Base-by-base conservation (phyloP, 1,284 basidiomycete genomes). In the Crepidotus sp. region DNA sequence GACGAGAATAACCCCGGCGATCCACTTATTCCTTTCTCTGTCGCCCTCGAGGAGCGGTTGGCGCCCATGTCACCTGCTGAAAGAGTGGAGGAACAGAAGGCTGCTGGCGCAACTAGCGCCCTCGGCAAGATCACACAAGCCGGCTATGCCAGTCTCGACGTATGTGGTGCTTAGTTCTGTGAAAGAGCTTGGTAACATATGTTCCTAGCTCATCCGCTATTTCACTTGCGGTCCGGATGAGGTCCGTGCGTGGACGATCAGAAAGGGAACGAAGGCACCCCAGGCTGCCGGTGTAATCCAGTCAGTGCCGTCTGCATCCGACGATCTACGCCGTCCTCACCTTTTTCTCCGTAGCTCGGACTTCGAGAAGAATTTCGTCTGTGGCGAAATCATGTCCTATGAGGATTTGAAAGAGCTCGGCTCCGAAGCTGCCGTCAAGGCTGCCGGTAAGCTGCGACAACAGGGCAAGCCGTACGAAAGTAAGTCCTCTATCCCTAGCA, bases 281-380 rank as follows among this genome's bases (percentile, higher is more conserved):
- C 86, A 93, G 59, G 96, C 96, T 2, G 96, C 96, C 27, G 96
- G 96, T 66, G 93, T 99, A 57, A 99, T 99, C 60, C 95, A 98
- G 85, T 91, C 59, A 50, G 85, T 73, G 14, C 31, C 41, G 22
- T 31, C n/a, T 19, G 17, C 38, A 27, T 18, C 10, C n/a, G 3
- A 11, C 24, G 7, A 41, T 8, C n/a, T 9, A 3, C 13, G 21
- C 11, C 10, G 8, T 14, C 26, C 30, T 41, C 32, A 24, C 40
- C 38, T 45, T 32, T 54, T 22, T 30, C 27, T 17, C 11, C 40
- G 11, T 54, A 85, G 83, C 69, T 81, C 89, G 34, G 92, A 95
- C 66, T 95, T 95, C 61, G 89, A 98, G 70, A 89, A 95, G 65
- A 96, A 96, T 69, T 98, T 98, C 58, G 89, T 99, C n/a, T 98